Base-by-base conservation (phyloP, 805 yeast species). In the Hanseniaspora jakobsenii region DNA sequence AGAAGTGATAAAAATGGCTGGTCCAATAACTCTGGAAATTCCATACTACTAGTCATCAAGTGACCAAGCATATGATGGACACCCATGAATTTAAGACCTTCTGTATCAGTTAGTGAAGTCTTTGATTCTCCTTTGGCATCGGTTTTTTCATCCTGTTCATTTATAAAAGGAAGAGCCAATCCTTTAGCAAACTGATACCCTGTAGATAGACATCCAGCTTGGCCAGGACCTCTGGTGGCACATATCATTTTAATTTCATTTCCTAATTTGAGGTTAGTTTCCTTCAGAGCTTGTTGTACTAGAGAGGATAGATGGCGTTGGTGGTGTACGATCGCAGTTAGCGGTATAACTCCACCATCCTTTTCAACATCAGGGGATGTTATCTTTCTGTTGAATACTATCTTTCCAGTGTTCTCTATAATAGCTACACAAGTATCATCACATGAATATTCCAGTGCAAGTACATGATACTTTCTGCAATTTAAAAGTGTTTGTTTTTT, bases 31-130 rank as follows among this genome's bases (percentile, higher is more conserved):
- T 40, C 28, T 0, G 83, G 82, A 40, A 61, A 54, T 18, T 57
- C 63, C 57, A 76, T 58, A 41, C 86, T 59, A 1, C 86, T 77
- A 0, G 83, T 67, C 23, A 91, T 59, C 4, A 91, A 64, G 63
- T 91, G 98, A 0, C 94, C 98, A 38, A 89, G 66, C 98, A 91
- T 89, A 55, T 91, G 98, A 58, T 91, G 94, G 0, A 89, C 95
- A 0, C 96, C 97, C 2, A 91, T 66, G 21, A 43, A 36, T 18
- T 43, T 43, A 3, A 42, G 27, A 24, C 10, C 18, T 14, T 27
- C 26, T 19, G 38, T 27, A 21, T 27, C 24, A 18, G 45, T 16
- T 84, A n/a, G n/a, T n/a, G n/a, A n/a, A n/a, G n/a, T n/a, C n/a
- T n/a, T n/a, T n/a, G n/a, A n/a, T n/a, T n/a, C n/a, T n/a, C n/a